phyloP scores from a whole-genome alignment of 495 filamentous ascomycete species.

The Podospora sp. region DNA sequence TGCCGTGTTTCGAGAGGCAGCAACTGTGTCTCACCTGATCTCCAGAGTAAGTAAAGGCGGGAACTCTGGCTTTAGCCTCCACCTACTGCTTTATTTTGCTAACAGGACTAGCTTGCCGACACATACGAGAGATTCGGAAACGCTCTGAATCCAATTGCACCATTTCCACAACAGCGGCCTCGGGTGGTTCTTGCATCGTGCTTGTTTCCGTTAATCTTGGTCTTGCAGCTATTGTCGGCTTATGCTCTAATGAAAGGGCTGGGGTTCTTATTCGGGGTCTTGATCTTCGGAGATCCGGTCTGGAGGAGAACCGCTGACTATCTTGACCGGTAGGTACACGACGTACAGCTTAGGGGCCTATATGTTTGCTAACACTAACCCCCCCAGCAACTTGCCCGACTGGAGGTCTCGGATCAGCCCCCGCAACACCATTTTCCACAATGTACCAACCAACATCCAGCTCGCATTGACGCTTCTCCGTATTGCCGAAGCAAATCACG shows the following conservation, averaged over 20 bases:
- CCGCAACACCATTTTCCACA: slow-evolving; percentile 68
- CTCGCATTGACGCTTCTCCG: slow-evolving; percentile 79
- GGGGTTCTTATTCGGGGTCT: slow-evolving; percentile 65
- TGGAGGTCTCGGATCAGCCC: slow-evolving; percentile 72
- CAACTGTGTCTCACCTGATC: slow-evolving; percentile 52
- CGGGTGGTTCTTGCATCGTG: slow-evolving; percentile 1
- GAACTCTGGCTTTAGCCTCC: not conserved
- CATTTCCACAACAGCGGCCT: slow-evolving; percentile 4
- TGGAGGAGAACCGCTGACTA: slow-evolving; percentile 51
- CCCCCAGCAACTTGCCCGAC: slow-evolving; percentile 63
- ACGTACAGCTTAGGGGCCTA: too few species aligned
- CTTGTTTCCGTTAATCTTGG: not conserved
- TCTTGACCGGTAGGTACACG: not conserved
- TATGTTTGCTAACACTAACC: not conserved
- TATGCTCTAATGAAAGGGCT: slow-evolving; percentile 69
- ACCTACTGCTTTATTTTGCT: not conserved
- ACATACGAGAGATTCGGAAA: slow-evolving; percentile 7
- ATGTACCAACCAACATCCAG: slow-evolving; percentile 81
- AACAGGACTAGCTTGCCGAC: not conserved
- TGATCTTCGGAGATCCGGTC: slow-evolving; percentile 76
- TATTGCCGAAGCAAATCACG: slow-evolving; percentile 76
- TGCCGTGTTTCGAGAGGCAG: slow-evolving; percentile 69
- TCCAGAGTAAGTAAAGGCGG: not conserved
- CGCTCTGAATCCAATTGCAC: slow-evolving; percentile 1
- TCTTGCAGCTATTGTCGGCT: slow-evolving; percentile 55